Base-by-base conservation (phyloP, 495 filamentous ascomycete species). In the Margaritispora aquatica region DNA sequence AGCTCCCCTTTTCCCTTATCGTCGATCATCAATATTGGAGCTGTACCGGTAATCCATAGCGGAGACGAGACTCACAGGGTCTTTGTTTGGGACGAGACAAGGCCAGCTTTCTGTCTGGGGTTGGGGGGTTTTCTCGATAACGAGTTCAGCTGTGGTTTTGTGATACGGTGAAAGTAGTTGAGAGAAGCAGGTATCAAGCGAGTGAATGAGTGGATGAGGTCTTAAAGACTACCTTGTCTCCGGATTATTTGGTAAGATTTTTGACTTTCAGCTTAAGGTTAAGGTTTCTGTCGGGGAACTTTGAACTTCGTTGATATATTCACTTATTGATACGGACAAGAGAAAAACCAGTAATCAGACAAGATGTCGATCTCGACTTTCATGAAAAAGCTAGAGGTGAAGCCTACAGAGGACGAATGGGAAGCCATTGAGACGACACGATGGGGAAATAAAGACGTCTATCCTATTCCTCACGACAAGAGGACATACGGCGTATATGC, bases 381-480 rank as follows among this genome's bases (percentile, higher is more conserved):
- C 26, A 41, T 55, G 53, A 21, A 55, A 22, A 38, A 44, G 29
- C 24, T 55, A 2, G 53, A 55, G 31, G 53, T 55, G 26, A 55
- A 55, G 53, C 53, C 53, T 29, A 55, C 53, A 19, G 34, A 55
- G 10, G 53, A 55, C 46, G 53, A 55, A 19, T 55, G 24, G n/a
- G 53, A 55, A 36, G 21, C 26, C 26, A 55, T 55, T 24, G 36
- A 38, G 20, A 55, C 53, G 29, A 57, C 21, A 15, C 21, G 55
- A 49, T 57, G 55, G 55, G 55, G 55, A 57, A 71, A 71, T 55
- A 65, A 63, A 38, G 69, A 71, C 19, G 55, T 71, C 19, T 62
- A 69, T 36, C 69, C 69, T 22, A 54, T 71, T 24, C 65, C 67
- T 10, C 63, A 63, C 21, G 57, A 60, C 27, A 59, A 67, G 57